These are phyloP conservation scores for Lepidium africanum DNA, from an alignment of 345 rosid species.

Conservation along the genomic window DNA sequence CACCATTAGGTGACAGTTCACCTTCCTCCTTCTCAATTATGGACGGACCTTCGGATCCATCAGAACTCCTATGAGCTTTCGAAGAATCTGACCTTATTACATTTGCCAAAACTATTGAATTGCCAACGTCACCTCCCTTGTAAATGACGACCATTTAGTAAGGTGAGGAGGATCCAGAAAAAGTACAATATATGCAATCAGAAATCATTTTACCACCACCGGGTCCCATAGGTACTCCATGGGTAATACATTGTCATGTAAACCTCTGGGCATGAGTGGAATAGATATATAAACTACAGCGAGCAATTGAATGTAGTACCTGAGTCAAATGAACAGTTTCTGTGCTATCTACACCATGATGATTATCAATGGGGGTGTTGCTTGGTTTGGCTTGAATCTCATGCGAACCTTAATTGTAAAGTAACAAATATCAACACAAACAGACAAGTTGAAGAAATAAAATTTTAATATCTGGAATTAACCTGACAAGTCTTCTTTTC, in stretches of 20 bases:
- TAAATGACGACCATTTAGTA: not conserved
- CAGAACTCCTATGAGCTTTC: conserved; percentile 26
- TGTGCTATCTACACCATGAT: conserved; percentile 23
- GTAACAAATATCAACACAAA: not conserved
- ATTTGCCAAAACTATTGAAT: conserved; percentile 29
- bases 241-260: not conserved
- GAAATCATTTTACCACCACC: not conserved
- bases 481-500: conserved; percentile 42
- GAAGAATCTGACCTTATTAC: conserved; percentile 28
- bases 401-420: conserved; percentile 36
- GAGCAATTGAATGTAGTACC: conserved; percentile 34
- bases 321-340: conserved; percentile 37
- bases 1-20: conserved; percentile 82
- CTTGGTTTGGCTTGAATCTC: conserved; percentile 32
- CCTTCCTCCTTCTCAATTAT: conserved; percentile 89
- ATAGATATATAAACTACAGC: not conserved
- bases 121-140: conserved; percentile 42
- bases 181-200: not conserved
- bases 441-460: not conserved
- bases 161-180: not conserved
- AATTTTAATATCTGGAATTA: not conserved
- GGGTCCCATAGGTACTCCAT: not conserved
- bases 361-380: conserved; percentile 13
- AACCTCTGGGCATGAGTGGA: not conserved
- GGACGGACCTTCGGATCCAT: conserved; percentile 40